Base-by-base conservation (phyloP, 2,329 filamentous ascomycete genomes). In the Ascochyta clinopodiicola region DNA sequence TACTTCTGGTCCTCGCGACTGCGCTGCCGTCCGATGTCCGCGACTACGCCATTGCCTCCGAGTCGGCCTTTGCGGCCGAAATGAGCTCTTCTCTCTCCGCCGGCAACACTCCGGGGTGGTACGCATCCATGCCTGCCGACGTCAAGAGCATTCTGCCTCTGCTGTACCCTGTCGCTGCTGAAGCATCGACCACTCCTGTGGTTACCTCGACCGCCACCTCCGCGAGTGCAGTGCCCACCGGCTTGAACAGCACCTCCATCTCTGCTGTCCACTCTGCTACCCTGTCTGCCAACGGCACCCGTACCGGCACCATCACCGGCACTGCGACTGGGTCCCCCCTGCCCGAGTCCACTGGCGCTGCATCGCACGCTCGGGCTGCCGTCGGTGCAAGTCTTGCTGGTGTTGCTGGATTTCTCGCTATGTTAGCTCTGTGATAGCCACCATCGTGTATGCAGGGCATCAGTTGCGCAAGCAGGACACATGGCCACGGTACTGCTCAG, bases 21-120 rank as follows among this genome's bases (percentile, higher is more conserved):
- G 80, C 77, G 38, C 72, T 82, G 44, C 80, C 80, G 17, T 59
- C 72, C 25, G 76, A 78, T 5, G 65, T 76, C 44, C 60, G 77
- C 53, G 64, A 68, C 15, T 69, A 76, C 53, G 79, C 76, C 32
- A 59, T 78, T 46, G 78, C 77, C 57, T 78, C 79, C 67, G 66
- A 72, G 17, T 69, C 73, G 48, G 77, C 71, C 40, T 78, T 78
- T 59, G 74, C 73, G 50, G 67, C 73, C 10, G 66, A 75, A 38
- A 73, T 82, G 66, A 72, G 72, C 12, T 77, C 78, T 8, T 74
- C 79, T 40, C 74, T 81, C 69, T 64, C 71, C 10, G 77, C 75
- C 29, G 77, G 78, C 64, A 66, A 72, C 27, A 77, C 75, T 17
- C 79, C 80, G 17, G 57, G 68, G 3, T 81, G 80, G 80, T 81